These are phyloP conservation scores for Aspergillus neotritici DNA, from an alignment of 2,329 filamentous ascomycete species.

Conservation along the genomic window DNA sequence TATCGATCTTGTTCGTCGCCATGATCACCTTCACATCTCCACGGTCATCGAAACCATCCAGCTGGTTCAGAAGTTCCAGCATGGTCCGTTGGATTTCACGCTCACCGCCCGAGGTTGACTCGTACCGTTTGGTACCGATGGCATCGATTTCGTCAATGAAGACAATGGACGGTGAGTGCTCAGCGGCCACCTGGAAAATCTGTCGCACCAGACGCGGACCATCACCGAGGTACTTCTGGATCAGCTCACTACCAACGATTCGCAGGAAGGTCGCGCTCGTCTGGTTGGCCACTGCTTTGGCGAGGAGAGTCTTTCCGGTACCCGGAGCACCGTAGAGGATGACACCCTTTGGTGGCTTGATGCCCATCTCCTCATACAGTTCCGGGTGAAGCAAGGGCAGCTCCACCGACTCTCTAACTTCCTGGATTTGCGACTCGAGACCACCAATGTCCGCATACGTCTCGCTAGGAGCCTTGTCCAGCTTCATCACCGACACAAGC, in stretches of 20 bases:
- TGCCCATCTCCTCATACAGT: constrained; percentile 99
- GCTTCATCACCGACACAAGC: constrained; percentile 96
- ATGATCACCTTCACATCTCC: constrained; percentile 99
- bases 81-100: constrained; percentile 97
- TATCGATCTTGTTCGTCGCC: constrained; percentile 99
- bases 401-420: constrained; percentile 95
- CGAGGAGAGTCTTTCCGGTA: constrained; percentile 91
- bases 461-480: constrained; percentile 97
- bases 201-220: constrained; percentile 91
- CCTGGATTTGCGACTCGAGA: constrained; percentile 89
- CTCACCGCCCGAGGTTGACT: constrained; percentile 93
- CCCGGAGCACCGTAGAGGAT: constrained; percentile 96
- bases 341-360: constrained; percentile 98
- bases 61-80: constrained; percentile 95
- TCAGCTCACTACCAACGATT: constrained; percentile 93
- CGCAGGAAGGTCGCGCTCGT: constrained; percentile 98
- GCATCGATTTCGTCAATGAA: constrained; percentile 99
- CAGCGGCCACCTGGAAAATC: constrained; percentile 82
- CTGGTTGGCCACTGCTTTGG: constrained; percentile 96
- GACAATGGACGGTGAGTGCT: constrained; percentile 93
- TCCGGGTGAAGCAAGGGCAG: constrained; percentile 91
- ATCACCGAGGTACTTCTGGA: constrained; percentile 97
- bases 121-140: constrained; percentile 97
- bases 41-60: constrained; percentile 97
- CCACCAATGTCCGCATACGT: constrained; percentile 98